Base-by-base conservation (phyloP, 1,139 yeast genomes). In the Protomyces inundatus region DNA sequence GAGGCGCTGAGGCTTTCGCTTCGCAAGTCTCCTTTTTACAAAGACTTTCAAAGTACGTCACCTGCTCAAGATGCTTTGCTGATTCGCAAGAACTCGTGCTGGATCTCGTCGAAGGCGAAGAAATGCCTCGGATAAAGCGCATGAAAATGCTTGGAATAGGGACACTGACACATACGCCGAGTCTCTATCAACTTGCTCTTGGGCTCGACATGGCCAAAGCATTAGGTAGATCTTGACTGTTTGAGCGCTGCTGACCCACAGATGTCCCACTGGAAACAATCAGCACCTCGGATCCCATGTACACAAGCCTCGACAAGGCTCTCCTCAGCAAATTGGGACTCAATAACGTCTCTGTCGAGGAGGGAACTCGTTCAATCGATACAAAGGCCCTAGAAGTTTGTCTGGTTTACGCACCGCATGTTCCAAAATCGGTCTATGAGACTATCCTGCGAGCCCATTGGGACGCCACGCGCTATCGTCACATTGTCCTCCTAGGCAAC, bases 341-440 rank as follows among this genome's bases (percentile, higher is more conserved):
- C 45, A 16, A 39, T 4, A 50, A 32, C 14, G 52, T 42, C 30
- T 33, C 56, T 6, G 62, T 52, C 34, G 62, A 12, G 12, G 16
- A 14, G 9, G 55, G 62, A 40, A 55, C 33, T 23, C 23, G 23
- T 23, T 23, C 23, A 23, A 23, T 23, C 23, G 23, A 23, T 23
- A 23, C 23, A 23, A 2, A 23, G 23, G 23, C 2, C 2, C 23
- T 23, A 23, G 23, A 23, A 23, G 6, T 39, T 2, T 12, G 35
- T 12, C 39, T 51, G 34, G 33, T 58, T 9, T 58, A 40, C 23
- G 62, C 56, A 2, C 62, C 62, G 10, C 62, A 58, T 35, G 62
- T 58, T 9, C 62, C 62, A 10, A 58, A 58, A 9, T 58, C 62
- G 23, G 62, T 58, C 52, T 58, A 58, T 14, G 62, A 58, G 45